Base-by-base conservation (phyloP, 306 rosid species). In the apple (Malus domestica) region DNA sequence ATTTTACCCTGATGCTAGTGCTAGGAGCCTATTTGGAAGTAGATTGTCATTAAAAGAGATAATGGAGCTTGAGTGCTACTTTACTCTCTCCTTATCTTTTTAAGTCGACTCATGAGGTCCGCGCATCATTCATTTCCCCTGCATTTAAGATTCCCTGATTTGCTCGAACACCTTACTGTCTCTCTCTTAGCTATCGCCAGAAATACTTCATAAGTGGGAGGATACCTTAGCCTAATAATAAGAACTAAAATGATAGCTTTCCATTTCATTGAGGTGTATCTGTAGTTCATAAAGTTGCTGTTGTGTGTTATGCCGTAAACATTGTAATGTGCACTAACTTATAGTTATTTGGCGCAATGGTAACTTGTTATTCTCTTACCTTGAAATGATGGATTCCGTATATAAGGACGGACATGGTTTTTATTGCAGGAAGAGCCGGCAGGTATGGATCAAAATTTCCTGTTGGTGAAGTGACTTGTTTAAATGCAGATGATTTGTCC, bases 361-460 rank as follows among this genome's bases (percentile, higher is more conserved):
- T 23, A 73, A 73, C 40, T 27, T 40, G 8, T 59, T 59, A 40
- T 40, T 59, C 62, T 64, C 38, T 42, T 63, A 73, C 76, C 69
- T 59, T 59, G 68, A 73, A 72, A 38, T 8, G 46, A 46, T 25
- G 8, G 22, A 67, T 58, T 42, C 25, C 33, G 40, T 63, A 16
- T 75, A 73, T 58, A 18, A 79, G 73, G 71, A 75, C 66, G 10
- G 42, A 54, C 30, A 73, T 83, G 69, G 82, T 76, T 87, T 80
- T 86, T 32, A 67, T 73, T 81, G 74, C 81, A 95, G 98, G 98
- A 80, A 88, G 97, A 92, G 98, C 97, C 70, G 97, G 98, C 78
- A 89, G 98, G 86, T 92, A 88, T 73, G 97, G 92, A 73, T 95
- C 98, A 71, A 86, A 85, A 75, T 95, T 85, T 85, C 97, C 97